Base-by-base conservation (phyloP, 306 rosid species). In the Prunus kanzakura region DNA sequence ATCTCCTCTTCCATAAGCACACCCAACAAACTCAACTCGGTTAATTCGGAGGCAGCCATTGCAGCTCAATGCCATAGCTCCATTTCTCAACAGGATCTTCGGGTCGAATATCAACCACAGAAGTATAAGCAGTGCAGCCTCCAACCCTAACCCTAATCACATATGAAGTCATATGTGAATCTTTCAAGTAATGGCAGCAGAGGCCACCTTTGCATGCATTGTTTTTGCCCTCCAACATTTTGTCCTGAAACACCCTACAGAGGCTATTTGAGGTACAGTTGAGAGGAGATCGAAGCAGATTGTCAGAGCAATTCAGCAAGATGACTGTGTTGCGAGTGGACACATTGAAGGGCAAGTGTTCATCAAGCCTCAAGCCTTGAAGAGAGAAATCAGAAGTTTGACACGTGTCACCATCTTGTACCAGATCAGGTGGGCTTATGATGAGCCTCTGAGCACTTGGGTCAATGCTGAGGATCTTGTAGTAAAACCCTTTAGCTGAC, bases 31-130 rank as follows among this genome's bases (percentile, higher is more conserved):
- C 19, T 18, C 6, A 73, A 6, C 11, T 78, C 77, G 86, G 50
- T 79, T 80, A 55, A 38, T 38, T 38, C 1, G 93, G 86, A 38
- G 93, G 82, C 57, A 82, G 6, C 97, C 96, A 90, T 62, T 93
- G 98, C 19, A 93, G 72, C 88, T 90, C 96, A 84, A 93, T 79
- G 78, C 96, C 98, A 86, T 87, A 93, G 47, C 71, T 87, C 98
- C 98, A 93, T 25, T 87, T 73, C 23, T 86, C 78, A 76, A 87
- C 35, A 60, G 94, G 73, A 30, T 84, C 89, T 52, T 68, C 78
- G 58, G 84, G 76, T 45, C 75, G 79, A 30, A 84, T 82, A 84
- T 84, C 78, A 16, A 93, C 96, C 75, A 91, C 79, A 10, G 79
- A 85, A 64, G 97, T 90, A 49, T 90, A 94, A 77, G 96, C 97